Evolutionary conservation across 2,329 filamentous ascomycete species (phyloP).

Genomic region (Myotisia sp.): DNA sequence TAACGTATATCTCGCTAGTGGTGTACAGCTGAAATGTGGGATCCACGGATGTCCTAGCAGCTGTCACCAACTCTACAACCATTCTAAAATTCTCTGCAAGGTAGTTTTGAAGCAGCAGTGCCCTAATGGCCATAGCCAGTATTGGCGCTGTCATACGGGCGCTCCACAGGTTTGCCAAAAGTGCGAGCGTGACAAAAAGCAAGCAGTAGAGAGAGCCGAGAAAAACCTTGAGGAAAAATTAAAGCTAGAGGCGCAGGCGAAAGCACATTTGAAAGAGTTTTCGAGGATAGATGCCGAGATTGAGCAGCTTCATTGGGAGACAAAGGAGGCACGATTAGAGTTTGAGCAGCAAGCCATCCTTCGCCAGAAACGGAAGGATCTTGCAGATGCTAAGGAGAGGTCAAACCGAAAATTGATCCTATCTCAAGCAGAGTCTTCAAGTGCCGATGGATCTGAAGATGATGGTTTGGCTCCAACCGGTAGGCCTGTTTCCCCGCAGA

Average conservation of each 20-base stretch:
- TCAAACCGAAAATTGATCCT: constrained; percentile 3
- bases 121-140: constrained; percentile 36
- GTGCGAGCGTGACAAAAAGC: constrained; percentile 40
- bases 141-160: constrained; percentile 34
- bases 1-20: background rate
- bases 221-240: constrained; percentile 5
- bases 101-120: constrained; percentile 37
- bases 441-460: background rate
- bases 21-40: constrained; percentile 38
- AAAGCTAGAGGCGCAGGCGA: constrained; percentile 13
- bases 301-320: constrained; percentile 11
- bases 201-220: constrained; percentile 24
- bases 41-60: constrained; percentile 43
- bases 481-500: no score
- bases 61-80: constrained; percentile 50
- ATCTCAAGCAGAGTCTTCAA: background rate
- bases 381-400: constrained; percentile 7
- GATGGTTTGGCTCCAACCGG: no score
- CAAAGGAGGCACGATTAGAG: constrained; percentile 13
- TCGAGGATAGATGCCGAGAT: constrained; percentile 17
- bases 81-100: constrained; percentile 40
- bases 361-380: constrained; percentile 8
- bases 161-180: constrained; percentile 30
- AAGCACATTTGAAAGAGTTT: constrained; percentile 14
- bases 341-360: constrained; percentile 11